Percentiles rank a stretch among this genome's conserved stretches.
phyloP scores from a whole-genome alignment of 805 yeast genomes.

The Torulaspora maleeae region DNA sequence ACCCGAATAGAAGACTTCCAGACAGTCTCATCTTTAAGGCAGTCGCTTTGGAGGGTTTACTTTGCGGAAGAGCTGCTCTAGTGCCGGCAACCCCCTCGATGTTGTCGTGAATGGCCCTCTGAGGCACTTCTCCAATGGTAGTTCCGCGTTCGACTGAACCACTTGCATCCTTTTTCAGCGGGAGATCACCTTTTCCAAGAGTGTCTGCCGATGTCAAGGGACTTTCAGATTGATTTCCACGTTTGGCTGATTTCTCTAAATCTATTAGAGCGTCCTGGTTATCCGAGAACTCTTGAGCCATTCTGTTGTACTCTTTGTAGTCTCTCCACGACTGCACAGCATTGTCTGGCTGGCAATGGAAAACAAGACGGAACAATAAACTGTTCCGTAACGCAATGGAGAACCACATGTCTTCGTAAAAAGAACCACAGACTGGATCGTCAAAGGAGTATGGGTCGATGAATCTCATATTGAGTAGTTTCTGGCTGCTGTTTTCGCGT shows the following conservation, averaged over 20 bases:
- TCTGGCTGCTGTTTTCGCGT: conserved; percentile 7
- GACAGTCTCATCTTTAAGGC: conserved; percentile 31
- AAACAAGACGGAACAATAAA: conserved; percentile 70
- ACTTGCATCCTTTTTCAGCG: conserved; percentile 7
- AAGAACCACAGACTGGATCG: conserved; percentile 80
- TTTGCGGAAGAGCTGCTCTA: conserved; percentile 2
- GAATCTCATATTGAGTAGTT: conserved; percentile 37
- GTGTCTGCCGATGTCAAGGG: background rate
- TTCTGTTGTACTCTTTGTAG: conserved; percentile 64
- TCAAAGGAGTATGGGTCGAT: conserved; percentile 85
- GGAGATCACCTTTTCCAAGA: conserved; percentile 7
- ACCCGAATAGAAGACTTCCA: conserved; percentile 31
- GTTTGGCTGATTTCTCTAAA: conserved; percentile 17
- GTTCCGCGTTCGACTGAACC: conserved; percentile 12
- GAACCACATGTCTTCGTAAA: conserved; percentile 82
- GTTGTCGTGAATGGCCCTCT: conserved; percentile 9
- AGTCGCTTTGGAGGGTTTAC: conserved; percentile 17
- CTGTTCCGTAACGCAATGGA: conserved; percentile 82
- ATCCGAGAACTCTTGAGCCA: conserved; percentile 51
- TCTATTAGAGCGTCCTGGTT: conserved; percentile 32
- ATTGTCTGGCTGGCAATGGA: conserved; percentile 94
- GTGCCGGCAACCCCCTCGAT: conserved; percentile 1
- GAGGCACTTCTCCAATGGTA: conserved; percentile 11
- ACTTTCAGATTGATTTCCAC: background rate
- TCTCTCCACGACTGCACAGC: conserved; percentile 86